Evolutionary conservation across 169 alveolate species (phyloP).

Genomic region (Plasmodium malariae): DNA sequence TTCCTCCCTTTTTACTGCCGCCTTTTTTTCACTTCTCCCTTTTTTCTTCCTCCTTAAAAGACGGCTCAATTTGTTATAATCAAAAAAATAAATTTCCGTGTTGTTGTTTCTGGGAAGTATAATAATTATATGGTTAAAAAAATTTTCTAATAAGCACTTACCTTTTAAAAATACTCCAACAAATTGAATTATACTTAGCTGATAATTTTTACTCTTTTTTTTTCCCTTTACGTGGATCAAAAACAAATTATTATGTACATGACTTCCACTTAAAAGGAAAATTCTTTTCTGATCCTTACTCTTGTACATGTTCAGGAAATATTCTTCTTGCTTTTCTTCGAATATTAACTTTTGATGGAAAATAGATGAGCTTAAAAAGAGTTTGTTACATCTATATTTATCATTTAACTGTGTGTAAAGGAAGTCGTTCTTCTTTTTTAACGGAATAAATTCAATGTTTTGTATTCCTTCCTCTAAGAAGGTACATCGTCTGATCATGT

Average conservation of each 20-base stretch:
- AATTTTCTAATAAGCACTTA: conserved; percentile 28
- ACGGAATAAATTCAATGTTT: conserved; percentile 10
- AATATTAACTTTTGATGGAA: conserved; percentile 2
- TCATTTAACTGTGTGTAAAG: conserved; percentile 29
- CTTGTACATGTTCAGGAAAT: conserved; percentile 35
- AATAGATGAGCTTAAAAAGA: conserved; percentile 9
- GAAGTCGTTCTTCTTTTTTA: neutral
- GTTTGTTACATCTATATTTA: conserved; percentile 24
- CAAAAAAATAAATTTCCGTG: neutral
- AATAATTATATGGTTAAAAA: conserved; percentile 8
- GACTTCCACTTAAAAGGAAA: conserved; percentile 63
- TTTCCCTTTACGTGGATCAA: conserved; percentile 5
- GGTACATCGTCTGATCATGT: neutral
- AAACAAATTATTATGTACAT: conserved; percentile 28
- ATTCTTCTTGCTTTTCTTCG: conserved; percentile 28
- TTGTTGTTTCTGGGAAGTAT: neutral
- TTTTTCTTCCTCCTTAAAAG: neutral
- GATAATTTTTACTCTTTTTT: conserved; percentile 5
- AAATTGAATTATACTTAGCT: neutral
- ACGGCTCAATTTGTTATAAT: neutral
- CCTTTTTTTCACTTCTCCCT: neutral
- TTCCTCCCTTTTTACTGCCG: no score
- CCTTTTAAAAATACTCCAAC: conserved; percentile 4
- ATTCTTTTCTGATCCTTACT: conserved; percentile 46
- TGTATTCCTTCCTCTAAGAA: conserved; percentile 28